Evolutionary conservation across 2,329 filamentous ascomycete genomes (phyloP).

Genomic region (Aureobasidium mangrovei): DNA sequence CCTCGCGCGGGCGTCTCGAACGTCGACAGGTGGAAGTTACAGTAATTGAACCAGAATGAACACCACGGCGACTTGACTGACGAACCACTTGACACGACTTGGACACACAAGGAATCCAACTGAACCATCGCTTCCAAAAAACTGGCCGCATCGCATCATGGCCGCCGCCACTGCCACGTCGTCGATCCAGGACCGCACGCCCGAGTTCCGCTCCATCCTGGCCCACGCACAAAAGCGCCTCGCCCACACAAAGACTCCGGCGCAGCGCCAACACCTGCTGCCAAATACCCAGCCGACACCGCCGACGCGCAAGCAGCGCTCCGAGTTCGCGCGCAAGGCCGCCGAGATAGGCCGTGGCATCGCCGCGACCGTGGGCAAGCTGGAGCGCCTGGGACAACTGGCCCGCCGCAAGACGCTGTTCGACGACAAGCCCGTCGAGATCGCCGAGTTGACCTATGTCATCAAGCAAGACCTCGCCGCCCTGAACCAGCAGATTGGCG

Average conservation of each 20-base stretch:
- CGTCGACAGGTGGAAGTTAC: neutral
- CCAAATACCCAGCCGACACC: slow-evolving; percentile 27
- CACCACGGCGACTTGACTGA: neutral
- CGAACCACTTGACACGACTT: too few relatives aligned
- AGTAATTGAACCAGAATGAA: neutral
- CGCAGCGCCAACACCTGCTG: slow-evolving; percentile 70
- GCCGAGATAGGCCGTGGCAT: slow-evolving; percentile 90
- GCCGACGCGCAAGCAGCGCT: slow-evolving; percentile 45
- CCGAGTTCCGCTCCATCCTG: slow-evolving; percentile 89
- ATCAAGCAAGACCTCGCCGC: slow-evolving; percentile 93
- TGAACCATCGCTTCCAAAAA: neutral
- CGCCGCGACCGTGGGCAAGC: slow-evolving; percentile 82
- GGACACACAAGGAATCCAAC: too few relatives aligned
- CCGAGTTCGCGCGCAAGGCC: slow-evolving; percentile 86
- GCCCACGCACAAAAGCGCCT: slow-evolving; percentile 63
- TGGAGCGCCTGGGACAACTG: slow-evolving; percentile 86
- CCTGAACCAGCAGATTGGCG: slow-evolving; percentile 77
- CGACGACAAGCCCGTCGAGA: slow-evolving; percentile 92
- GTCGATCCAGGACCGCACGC: slow-evolving; percentile 92
- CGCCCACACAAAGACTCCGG: slow-evolving; percentile 64
- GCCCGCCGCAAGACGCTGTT: slow-evolving; percentile 96
- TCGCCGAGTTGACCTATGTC: slow-evolving; percentile 92
- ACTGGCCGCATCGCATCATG: neutral
- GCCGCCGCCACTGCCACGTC: slow-evolving; percentile 29
- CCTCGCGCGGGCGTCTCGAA: neutral